Percentiles rank a stretch among this genome's conserved stretches.
Conservation (phyloP, 345 rosid genomes). For the Sisymbrium altissimum region DNA sequence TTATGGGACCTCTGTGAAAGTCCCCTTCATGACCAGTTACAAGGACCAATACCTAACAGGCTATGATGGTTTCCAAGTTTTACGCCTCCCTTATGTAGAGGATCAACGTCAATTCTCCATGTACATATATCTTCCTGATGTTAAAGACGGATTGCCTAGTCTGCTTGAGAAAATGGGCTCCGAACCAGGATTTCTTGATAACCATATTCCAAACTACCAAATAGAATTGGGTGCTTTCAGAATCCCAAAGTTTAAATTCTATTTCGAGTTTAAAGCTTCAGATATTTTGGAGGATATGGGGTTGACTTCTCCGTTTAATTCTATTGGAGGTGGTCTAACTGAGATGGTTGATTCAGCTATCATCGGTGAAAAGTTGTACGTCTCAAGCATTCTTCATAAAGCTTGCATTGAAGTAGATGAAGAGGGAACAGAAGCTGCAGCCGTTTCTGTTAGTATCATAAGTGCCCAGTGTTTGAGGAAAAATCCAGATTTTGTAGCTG, state of each 20-base stretch:
- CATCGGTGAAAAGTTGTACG: constrained; percentile 30
- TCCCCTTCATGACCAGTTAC: constrained; percentile 65
- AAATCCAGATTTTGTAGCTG: constrained; percentile 49
- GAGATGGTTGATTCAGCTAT: constrained; percentile 49
- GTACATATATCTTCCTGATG: constrained; percentile 65
- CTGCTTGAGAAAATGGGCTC: constrained; percentile 43
- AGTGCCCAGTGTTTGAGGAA: not conserved
- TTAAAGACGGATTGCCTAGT: constrained; percentile 49
- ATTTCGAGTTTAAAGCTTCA: constrained; percentile 48
- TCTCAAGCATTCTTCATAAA: constrained; percentile 46
- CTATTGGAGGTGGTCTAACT: constrained; percentile 41
- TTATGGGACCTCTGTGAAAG: constrained; percentile 45
- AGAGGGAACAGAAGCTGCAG: constrained; percentile 75
- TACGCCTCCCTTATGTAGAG: constrained; percentile 60
- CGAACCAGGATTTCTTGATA: constrained; percentile 46
- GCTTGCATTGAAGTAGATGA: constrained; percentile 64
- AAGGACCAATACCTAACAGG: constrained; percentile 39
- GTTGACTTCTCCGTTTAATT: constrained; percentile 42
- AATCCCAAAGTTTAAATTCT: constrained; percentile 54
- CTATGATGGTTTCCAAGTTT: constrained; percentile 61
- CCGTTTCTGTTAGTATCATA: constrained; percentile 46
- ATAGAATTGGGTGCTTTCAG: constrained; percentile 38
- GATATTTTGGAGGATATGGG: constrained; percentile 44
- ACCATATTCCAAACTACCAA: constrained; percentile 34
- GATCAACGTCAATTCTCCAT: constrained; percentile 60